Evolutionary conservation across 129 eudicot species (phyloP).

Genomic region (Escallonia rubra): DNA sequence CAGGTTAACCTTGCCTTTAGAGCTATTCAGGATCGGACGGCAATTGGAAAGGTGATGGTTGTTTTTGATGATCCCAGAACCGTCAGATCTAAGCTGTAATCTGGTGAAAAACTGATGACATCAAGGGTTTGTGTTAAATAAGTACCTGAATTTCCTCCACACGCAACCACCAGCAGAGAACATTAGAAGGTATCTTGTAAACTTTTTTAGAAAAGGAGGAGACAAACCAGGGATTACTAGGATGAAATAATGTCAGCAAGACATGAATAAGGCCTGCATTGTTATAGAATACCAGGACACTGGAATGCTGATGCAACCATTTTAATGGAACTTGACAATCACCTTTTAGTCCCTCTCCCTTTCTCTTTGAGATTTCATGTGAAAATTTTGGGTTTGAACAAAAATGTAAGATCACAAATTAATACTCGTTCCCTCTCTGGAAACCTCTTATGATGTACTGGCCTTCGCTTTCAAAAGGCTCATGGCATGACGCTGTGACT

Average conservation of each 20-base stretch:
- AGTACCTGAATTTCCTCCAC: neutral
- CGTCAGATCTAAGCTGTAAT: constrained; percentile 53
- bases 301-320: too few relatives aligned
- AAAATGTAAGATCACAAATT: too few relatives aligned
- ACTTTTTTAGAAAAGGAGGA: neutral
- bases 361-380: too few relatives aligned
- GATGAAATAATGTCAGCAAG: neutral
- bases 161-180: neutral
- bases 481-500: too few relatives aligned
- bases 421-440: too few relatives aligned
- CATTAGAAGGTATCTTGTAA: neutral
- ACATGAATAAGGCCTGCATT: too few relatives aligned
- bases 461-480: too few relatives aligned
- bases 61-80: constrained; percentile 47
- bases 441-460: too few relatives aligned
- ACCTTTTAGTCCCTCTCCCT: too few relatives aligned
- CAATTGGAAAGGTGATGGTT: constrained; percentile 87
- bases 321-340: too few relatives aligned
- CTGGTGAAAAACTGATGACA: neutral
- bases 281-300: too few relatives aligned
- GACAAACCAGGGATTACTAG: neutral
- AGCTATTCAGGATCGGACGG: constrained; percentile 79
- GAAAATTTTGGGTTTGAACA: too few relatives aligned
- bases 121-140: neutral
- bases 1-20: constrained; percentile 84